These are phyloP conservation scores for Podospora bellae-mahoneyi DNA, from an alignment of 495 filamentous ascomycete species.

Conservation along the genomic window DNA sequence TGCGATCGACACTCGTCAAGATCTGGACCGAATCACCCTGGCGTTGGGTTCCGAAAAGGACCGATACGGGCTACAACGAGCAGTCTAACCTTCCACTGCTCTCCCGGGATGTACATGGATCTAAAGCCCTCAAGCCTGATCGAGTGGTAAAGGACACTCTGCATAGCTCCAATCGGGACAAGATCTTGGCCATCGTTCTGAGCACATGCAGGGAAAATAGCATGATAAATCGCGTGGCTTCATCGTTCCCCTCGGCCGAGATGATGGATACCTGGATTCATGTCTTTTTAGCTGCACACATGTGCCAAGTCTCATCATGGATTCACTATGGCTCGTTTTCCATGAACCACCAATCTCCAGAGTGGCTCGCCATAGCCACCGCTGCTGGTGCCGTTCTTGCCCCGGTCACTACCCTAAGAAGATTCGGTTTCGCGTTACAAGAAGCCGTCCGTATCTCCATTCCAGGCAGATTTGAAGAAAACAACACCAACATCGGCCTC, in stretches of 20 bases:
- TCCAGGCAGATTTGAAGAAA: conserved; percentile 52
- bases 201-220: conserved; percentile 45
- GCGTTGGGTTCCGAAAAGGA: conserved; percentile 50
- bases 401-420: conserved; percentile 53
- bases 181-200: conserved; percentile 57
- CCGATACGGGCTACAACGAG: conserved; percentile 51
- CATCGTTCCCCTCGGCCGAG: conserved; percentile 58
- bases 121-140: conserved; percentile 25
- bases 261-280: conserved; percentile 60
- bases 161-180: conserved; percentile 50
- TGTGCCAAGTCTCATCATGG: conserved; percentile 49
- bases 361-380: conserved; percentile 53
- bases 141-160: conserved; percentile 43
- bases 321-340: conserved; percentile 57
- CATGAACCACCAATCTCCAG: conserved; percentile 49
- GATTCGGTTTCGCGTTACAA: conserved; percentile 60
- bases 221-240: conserved; percentile 48
- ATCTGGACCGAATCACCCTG: conserved; percentile 50
- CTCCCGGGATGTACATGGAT: conserved; percentile 31
- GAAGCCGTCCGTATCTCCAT: conserved; percentile 56
- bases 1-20: conserved; percentile 35
- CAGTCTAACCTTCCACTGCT: conserved; percentile 54
- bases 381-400: conserved; percentile 56
- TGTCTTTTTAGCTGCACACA: conserved; percentile 53
- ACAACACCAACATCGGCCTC: conserved; percentile 54